A percentile compares a stretch with the other conserved stretches of the same genome.
These are phyloP conservation scores for Leptographium galeiforme DNA, from an alignment of 2,329 filamentous ascomycete genomes.

Conservation along the genomic window DNA sequence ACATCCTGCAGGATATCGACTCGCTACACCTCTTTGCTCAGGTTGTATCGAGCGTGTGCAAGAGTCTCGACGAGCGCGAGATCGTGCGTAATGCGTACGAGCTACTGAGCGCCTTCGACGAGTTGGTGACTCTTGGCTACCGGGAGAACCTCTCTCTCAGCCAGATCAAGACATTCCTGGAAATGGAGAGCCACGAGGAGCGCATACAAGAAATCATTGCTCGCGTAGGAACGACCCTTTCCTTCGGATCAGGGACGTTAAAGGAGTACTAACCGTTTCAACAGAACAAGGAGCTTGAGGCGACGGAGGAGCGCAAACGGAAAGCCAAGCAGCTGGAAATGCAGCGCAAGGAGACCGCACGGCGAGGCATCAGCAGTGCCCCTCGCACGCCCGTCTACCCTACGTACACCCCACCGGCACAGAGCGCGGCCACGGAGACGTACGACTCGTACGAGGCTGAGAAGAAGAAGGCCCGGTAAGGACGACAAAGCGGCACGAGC, in stretches of 20 bases:
- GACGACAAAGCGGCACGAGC: neutral
- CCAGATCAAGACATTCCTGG: constrained; percentile 98
- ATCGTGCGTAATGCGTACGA: constrained; percentile 93
- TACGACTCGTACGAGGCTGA: constrained; percentile 94
- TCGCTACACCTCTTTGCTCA: constrained; percentile 95
- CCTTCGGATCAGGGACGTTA: neutral
- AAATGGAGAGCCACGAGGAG: constrained; percentile 99
- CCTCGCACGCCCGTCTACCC: constrained; percentile 74
- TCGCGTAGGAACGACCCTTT: constrained; percentile 40
- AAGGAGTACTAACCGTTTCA: neutral
- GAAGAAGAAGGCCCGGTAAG: constrained; percentile 88
- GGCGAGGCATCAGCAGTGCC: constrained; percentile 41
- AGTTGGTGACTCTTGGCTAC: constrained; percentile 91
- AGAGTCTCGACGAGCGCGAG: constrained; percentile 87
- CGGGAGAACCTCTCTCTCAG: constrained; percentile 89
- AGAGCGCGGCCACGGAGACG: constrained; percentile 61
- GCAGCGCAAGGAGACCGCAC: constrained; percentile 91
- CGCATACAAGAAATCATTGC: constrained; percentile 97
- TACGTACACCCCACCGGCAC: constrained; percentile 63
- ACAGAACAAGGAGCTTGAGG: constrained; percentile 96
- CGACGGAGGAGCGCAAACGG: constrained; percentile 92
- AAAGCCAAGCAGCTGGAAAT: constrained; percentile 98
- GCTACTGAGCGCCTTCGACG: constrained; percentile 89
- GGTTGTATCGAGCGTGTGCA: constrained; percentile 93
- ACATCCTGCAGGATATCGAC: constrained; percentile 98